Evolutionary conservation across 75 land plant species (phyloP).

Genomic region (Sequoiadendron giganteum): DNA sequence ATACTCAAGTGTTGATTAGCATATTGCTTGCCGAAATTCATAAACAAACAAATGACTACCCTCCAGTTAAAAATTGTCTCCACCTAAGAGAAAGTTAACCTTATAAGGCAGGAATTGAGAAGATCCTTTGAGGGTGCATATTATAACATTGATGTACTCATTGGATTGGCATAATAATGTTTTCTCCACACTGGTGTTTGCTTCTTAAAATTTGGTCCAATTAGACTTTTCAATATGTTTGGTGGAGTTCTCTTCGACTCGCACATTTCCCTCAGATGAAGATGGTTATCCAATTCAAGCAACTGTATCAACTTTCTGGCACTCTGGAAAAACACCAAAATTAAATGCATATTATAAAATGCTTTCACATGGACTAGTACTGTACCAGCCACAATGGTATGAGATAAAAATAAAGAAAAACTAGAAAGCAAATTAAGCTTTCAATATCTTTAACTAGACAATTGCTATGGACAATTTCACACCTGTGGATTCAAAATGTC

Average conservation of each 20-base stretch:
- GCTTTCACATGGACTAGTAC: background rate
- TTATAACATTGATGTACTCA: slow-evolving; percentile 48
- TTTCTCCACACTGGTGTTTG: slow-evolving; percentile 26
- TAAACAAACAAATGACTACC: background rate
- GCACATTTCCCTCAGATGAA: slow-evolving; percentile 49
- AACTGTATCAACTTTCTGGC: slow-evolving; percentile 65
- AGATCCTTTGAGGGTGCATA: background rate
- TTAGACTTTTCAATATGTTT: slow-evolving; percentile 34
- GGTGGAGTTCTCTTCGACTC: slow-evolving; percentile 44
- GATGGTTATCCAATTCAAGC: slow-evolving; percentile 69
- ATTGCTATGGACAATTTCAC: slow-evolving; percentile 6
- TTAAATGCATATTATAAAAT: background rate
- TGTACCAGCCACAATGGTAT: background rate
- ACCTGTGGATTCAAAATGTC: slow-evolving; percentile 87
- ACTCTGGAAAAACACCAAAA: slow-evolving; percentile 41
- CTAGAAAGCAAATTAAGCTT: background rate
- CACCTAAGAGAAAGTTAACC: background rate
- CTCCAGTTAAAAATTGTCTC: background rate
- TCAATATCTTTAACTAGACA: background rate
- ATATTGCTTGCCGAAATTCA: background rate
- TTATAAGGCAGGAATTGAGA: background rate
- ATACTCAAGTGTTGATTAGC: background rate
- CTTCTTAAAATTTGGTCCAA: slow-evolving; percentile 20
- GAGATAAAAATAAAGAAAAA: background rate
- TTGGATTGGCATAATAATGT: slow-evolving; percentile 77